Evolutionary conservation across 2,329 filamentous ascomycete species (phyloP), one percentile per base, ranked within the genome.

Genomic region (Scolecobasidium constrictum): DNA sequence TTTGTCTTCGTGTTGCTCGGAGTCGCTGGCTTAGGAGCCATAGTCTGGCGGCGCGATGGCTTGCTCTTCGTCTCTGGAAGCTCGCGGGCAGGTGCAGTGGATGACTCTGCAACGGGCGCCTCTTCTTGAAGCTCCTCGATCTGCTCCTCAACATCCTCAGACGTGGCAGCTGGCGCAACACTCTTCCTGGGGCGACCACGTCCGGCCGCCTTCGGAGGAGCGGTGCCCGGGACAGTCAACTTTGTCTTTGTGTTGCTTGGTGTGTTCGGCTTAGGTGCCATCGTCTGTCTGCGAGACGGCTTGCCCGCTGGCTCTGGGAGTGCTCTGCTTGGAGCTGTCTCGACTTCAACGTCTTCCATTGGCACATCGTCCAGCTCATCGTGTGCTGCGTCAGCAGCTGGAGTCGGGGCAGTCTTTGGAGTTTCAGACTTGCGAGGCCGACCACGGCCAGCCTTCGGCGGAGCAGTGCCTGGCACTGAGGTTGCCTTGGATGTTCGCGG

Each of bases 391-490:
- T 17, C 26, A 35, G 40, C 31, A 7, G 18, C 20, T 2, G 40
- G 40, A 18, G 33, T 28, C 11, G 36, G 4, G 19, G 40, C 18
- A 5, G 40, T 35, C 7, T 9, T 15, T 18, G 23, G 35, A 11
- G 40, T 6, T 6, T 12, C n/a, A 37, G 11, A n/a, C 23, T 21
- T 37, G 21, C 31, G 23, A 5, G 33, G 22, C 9, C 19, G 16
- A n/a, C 40, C 16, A 41, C 23, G 22, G 13, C 5, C 16, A 22
- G 40, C 33, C 21, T 42, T 42, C 5, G 40, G 18, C 13, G 40
- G 40, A 17, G 40, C 40, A 19, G 40, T 42, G n/a, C 34, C 34
- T 21, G 40, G 40, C n/a, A 34, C 40, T 22, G 40, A 33, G 18
- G 20, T 36, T 17, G 26, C 31, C 13, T 21, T 42, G 18, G 15